These are phyloP conservation scores for Penicillium psychrofluorescens DNA, from an alignment of 495 filamentous ascomycete genomes.

Conservation along the genomic window DNA sequence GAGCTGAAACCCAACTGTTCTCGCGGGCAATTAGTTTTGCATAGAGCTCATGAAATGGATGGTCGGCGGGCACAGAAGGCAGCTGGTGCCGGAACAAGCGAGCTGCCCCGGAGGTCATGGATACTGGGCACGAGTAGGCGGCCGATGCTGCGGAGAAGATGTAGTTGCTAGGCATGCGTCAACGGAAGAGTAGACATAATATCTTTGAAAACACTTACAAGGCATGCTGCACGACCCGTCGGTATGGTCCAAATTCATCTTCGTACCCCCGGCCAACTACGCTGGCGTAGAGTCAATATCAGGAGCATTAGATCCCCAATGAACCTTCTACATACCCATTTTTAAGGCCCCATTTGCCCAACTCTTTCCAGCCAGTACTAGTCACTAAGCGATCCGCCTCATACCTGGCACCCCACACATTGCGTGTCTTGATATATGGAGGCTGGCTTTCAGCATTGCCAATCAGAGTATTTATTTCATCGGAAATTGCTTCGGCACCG, in stretches of 20 bases:
- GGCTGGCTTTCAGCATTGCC: constrained; percentile 19
- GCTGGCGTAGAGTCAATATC: constrained; percentile 4
- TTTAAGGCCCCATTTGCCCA: constrained; percentile 25
- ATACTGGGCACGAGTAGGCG: constrained; percentile 55
- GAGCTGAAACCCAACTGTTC: constrained; percentile 64
- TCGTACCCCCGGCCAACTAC: constrained; percentile 33
- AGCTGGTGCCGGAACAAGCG: constrained; percentile 49
- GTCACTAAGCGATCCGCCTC: constrained; percentile 24
- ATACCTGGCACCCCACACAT: constrained; percentile 26
- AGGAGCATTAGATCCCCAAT: too few species aligned
- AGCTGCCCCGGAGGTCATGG: constrained; percentile 64
- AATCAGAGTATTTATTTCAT: constrained; percentile 5
- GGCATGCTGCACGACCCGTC: constrained; percentile 31
- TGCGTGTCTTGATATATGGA: constrained; percentile 21
- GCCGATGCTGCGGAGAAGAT: constrained; percentile 55
- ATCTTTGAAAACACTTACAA: constrained; percentile 12
- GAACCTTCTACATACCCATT: constrained; percentile 13
- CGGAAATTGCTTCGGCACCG: constrained; percentile 8
- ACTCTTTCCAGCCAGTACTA: constrained; percentile 29
- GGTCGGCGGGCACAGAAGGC: constrained; percentile 10
- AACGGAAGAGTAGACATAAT: constrained; percentile 36
- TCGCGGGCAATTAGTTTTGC: constrained; percentile 48
- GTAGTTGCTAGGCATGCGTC: constrained; percentile 41
- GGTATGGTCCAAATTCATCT: constrained; percentile 16
- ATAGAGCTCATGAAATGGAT: constrained; percentile 45